phyloP scores from a whole-genome alignment of 371 early-diverging fungal species.

The Batkoa obscura region DNA sequence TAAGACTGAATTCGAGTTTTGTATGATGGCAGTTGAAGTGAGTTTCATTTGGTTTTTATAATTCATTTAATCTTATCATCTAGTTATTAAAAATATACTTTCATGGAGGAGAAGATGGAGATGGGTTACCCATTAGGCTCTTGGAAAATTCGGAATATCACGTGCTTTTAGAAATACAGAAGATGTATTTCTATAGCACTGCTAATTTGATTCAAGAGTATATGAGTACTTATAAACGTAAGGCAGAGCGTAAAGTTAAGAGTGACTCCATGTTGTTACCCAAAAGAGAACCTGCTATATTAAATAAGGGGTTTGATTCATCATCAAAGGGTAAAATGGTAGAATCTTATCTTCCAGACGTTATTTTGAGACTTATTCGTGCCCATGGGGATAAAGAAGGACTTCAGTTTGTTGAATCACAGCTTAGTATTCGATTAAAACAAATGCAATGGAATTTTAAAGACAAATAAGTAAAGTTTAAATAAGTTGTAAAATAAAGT shows the following conservation, averaged over 20 bases:
- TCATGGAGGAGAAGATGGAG: conserved; percentile 69
- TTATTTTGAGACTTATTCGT: neutral
- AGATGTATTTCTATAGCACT: conserved; percentile 35
- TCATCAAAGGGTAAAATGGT: neutral
- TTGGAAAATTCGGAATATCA: conserved; percentile 59
- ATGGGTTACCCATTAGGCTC: conserved; percentile 48
- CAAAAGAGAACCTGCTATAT: neutral
- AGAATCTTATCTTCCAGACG: neutral
- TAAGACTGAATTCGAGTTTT: neutral
- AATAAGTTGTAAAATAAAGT: too few species aligned
- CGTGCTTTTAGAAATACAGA: conserved; percentile 33
- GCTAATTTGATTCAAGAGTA: conserved; percentile 41
- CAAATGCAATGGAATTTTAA: neutral
- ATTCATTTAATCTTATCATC: neutral
- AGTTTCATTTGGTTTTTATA: neutral
- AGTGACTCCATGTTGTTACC: neutral
- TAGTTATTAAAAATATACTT: conserved; percentile 65
- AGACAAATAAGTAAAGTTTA: too few species aligned
- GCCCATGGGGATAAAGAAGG: neutral
- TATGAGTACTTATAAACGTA: neutral
- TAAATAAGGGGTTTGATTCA: too few species aligned
- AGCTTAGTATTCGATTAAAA: neutral
- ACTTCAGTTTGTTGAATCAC: neutral
- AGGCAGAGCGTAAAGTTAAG: neutral
- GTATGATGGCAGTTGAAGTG: neutral